Evolutionary conservation across 768 basidiomycete genomes (phyloP).

Genomic region (Pleurotus salmoneostramineus): DNA sequence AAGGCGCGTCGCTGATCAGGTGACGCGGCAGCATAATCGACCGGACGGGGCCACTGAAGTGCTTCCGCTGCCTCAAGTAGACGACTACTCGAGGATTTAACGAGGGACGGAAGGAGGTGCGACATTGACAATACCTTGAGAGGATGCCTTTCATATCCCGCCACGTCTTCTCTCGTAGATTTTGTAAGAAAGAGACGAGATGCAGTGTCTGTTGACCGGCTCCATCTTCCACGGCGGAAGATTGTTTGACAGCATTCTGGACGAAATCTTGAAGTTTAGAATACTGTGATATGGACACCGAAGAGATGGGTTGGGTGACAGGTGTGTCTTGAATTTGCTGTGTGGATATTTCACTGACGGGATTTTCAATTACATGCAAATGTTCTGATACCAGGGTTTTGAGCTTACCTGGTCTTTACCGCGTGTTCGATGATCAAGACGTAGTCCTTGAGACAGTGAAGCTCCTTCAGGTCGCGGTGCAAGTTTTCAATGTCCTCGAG

Average conservation of each 20-base stretch:
- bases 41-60: slow-evolving; percentile 80
- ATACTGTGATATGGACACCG: slow-evolving; percentile 51
- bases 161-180: slow-evolving; percentile 74
- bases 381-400: too few relatives aligned
- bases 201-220: slow-evolving; percentile 49
- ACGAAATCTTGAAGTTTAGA: slow-evolving; percentile 62
- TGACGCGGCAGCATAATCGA: slow-evolving; percentile 56
- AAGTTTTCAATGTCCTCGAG: slow-evolving; percentile 80
- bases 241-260: slow-evolving; percentile 38
- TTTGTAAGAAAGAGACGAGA: slow-evolving; percentile 57
- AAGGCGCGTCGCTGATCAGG: slow-evolving; percentile 58
- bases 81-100: slow-evolving; percentile 36
- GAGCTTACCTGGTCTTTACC: slow-evolving; percentile 63
- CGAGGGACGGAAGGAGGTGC: not conserved
- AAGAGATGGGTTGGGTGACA: slow-evolving; percentile 34
- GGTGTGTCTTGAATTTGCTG: slow-evolving; percentile 41
- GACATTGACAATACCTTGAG: slow-evolving; percentile 28
- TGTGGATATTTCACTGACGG: slow-evolving; percentile 53
- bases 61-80: slow-evolving; percentile 65
- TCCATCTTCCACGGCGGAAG: slow-evolving; percentile 40
- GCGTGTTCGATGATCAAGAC: slow-evolving; percentile 70
- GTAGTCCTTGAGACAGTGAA: slow-evolving; percentile 74
- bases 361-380: slow-evolving; percentile 3
- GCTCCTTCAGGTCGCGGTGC: slow-evolving; percentile 72
- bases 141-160: slow-evolving; percentile 62